These are phyloP conservation scores for Linnemannia exigua DNA, from an alignment of 192 early-diverging fungal species.

Conservation along the genomic window DNA sequence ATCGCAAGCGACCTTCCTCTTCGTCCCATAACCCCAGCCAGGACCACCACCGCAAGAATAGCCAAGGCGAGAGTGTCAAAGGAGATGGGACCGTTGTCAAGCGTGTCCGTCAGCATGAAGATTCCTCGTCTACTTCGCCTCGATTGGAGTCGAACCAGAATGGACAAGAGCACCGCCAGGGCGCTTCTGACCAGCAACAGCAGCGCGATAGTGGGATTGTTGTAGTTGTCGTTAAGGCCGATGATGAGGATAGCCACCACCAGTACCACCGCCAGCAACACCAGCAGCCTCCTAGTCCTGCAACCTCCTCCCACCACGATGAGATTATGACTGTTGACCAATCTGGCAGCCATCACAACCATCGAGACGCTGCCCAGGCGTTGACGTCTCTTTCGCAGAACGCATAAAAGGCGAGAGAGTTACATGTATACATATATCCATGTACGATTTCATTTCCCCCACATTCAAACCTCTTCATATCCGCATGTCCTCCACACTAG, in stretches of 20 bases:
- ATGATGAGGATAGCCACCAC: neutral
- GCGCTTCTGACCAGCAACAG: neutral
- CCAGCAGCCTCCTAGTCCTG: slow-evolving; percentile 11
- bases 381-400: slow-evolving; percentile 32
- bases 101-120: slow-evolving; percentile 10
- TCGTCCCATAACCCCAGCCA: neutral
- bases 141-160: neutral
- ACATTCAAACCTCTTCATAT: neutral
- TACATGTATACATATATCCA: neutral
- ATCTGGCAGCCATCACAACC: neutral
- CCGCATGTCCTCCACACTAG: too few relatives aligned
- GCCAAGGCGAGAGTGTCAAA: neutral
- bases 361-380: slow-evolving; percentile 28
- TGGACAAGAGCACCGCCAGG: neutral
- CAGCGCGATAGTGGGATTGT: slow-evolving; percentile 13
- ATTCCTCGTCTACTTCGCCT: neutral
- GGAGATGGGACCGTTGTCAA: slow-evolving; percentile 9
- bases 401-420: neutral
- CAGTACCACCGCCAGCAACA: neutral
- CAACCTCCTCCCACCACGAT: neutral
- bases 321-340: slow-evolving; percentile 6
- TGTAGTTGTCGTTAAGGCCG: slow-evolving; percentile 29
- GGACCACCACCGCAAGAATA: neutral
- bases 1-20: slow-evolving; percentile 16
- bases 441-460: neutral